Conservation (phyloP, 1,284 basidiomycete genomes). For the Ceratobasidium sp. region DNA sequence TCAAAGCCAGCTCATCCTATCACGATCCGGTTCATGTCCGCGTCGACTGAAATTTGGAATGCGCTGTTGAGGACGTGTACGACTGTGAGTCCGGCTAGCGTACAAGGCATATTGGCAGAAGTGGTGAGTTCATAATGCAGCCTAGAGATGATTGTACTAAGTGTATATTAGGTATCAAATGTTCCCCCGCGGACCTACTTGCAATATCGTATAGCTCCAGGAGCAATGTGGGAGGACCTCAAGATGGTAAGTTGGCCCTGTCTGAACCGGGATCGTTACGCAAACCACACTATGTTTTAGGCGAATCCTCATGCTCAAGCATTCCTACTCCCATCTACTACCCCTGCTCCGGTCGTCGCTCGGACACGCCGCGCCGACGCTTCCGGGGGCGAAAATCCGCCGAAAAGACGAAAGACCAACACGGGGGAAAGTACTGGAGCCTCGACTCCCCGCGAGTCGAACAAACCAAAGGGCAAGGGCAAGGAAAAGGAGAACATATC, state of each 20-base stretch:
- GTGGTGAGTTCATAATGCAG: neutral
- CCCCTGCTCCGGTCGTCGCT: neutral
- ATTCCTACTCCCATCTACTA: constrained; percentile 18
- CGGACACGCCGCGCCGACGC: constrained; percentile 14
- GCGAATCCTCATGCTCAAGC: constrained; percentile 29
- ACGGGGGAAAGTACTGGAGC: constrained; percentile 15
- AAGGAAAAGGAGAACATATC: constrained; percentile 20
- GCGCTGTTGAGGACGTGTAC: constrained; percentile 34
- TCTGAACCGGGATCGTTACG: neutral
- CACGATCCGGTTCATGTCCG: constrained; percentile 22
- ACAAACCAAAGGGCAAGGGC: constrained; percentile 12
- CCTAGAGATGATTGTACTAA: neutral
- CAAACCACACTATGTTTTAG: neutral
- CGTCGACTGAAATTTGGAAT: constrained; percentile 14
- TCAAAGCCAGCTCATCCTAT: constrained; percentile 34
- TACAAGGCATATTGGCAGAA: constrained; percentile 11
- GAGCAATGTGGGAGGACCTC: constrained; percentile 29
- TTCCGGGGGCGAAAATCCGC: neutral
- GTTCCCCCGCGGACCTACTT: constrained; percentile 27
- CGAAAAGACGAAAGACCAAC: constrained; percentile 19
- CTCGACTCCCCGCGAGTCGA: neutral
- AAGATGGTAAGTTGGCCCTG: constrained; percentile 1
- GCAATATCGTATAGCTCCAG: constrained; percentile 28
- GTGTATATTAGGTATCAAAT: constrained; percentile 1
- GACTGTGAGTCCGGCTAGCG: constrained; percentile 1